Evolutionary conservation across 257 asterid species (phyloP).

Genomic region (Solanum acaule): DNA sequence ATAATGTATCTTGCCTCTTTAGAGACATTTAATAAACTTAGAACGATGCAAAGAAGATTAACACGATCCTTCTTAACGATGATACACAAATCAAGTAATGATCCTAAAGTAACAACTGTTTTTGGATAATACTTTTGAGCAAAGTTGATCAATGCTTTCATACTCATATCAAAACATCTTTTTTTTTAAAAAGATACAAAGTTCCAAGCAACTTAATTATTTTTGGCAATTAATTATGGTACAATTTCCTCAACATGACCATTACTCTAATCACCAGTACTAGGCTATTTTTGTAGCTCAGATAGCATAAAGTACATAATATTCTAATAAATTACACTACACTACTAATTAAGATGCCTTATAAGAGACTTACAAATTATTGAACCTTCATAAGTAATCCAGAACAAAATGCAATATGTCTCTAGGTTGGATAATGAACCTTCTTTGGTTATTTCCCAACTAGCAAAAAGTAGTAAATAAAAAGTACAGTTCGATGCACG

Average conservation of each 20-base stretch:
- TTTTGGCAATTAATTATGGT: neutral
- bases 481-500: neutral
- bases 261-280: neutral
- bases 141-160: neutral
- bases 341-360: neutral
- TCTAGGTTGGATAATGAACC: neutral
- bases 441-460: neutral
- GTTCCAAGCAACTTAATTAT: neutral
- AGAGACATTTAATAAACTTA: neutral
- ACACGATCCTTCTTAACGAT: accelerated
- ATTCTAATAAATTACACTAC: neutral
- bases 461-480: neutral
- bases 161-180: neutral
- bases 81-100: neutral
- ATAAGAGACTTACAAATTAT: neutral
- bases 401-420: neutral
- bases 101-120: neutral
- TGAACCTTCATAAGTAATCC: neutral
- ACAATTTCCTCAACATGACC: neutral
- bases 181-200: neutral
- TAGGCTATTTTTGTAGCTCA: neutral
- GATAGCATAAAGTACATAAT: neutral
- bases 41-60: neutral
- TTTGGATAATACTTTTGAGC: neutral
- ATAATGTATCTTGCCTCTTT: neutral